Evolutionary conservation across 768 basidiomycete genomes (phyloP), one percentile per base, ranked within the genome.

Genomic region (Lactarius indigo): DNA sequence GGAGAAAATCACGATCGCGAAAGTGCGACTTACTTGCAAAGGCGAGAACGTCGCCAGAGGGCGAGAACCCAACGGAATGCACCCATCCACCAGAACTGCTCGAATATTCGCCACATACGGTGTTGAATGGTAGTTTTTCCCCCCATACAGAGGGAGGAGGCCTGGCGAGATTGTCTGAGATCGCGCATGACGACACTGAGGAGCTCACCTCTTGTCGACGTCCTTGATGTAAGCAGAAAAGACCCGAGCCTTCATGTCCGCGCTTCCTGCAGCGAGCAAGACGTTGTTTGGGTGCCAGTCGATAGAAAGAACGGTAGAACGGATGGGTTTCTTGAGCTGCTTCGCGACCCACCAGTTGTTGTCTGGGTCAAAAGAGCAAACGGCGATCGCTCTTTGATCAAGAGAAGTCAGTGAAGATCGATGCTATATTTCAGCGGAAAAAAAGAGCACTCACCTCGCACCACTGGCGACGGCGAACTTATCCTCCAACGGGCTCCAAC

Each of bases 211-310:
- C 73, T 92, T 87, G 75, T 99, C 97, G 26, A 98, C 88, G 72
- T 97, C 97, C 81, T 99, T 99, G 80, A 98, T 96, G 77, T 94
- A 98, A 4, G 95, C 97, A 1, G 96, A 98, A 77, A 98, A 92
- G 9, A 99, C 97, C 23, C 96, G 86, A 13, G 97, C 97, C 78
- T 96, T 96, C 87, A 94, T 94, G 74, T 99, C 97, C 0, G 96
- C 95, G 65, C 93, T 89, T n/a, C 97, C 97, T 41, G 96, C 91
- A 5, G 96, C 97, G 31, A 99, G 87, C 7, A 99, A 82, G 17
- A 98, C 96, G 75, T 97, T 98, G 83, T 98, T 98, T 31, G 97
- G 96, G 75, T 99, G 97, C 97, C 97, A 99, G 71, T 98, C 96
- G 71, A 99, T 81, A 5, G 89, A 87, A 50, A 98, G 82, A 17